Evolutionary conservation across 176 grass and related monocot species (phyloP).

Genomic region (Carex cristatella): DNA sequence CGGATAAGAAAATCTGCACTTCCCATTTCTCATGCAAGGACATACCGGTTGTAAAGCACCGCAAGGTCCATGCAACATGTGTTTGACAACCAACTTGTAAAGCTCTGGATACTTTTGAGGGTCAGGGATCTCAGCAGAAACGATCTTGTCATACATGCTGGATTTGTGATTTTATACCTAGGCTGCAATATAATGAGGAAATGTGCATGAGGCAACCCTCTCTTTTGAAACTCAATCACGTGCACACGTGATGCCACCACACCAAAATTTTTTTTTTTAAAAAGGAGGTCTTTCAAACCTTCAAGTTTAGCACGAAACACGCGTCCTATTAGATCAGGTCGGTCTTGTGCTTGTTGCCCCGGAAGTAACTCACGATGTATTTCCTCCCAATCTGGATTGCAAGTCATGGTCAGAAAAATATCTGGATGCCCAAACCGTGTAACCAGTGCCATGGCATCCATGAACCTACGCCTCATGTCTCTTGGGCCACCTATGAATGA

Average conservation of each 20-base stretch:
- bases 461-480: neutral
- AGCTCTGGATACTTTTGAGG: neutral
- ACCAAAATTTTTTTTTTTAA: too few species aligned
- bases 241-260: too few species aligned
- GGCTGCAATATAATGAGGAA: constrained; percentile 1
- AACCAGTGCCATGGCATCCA: neutral
- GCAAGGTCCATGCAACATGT: constrained; percentile 31
- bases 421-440: neutral
- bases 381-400: neutral
- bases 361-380: neutral
- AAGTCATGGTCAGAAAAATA: neutral
- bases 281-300: neutral
- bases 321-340: too few species aligned
- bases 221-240: too few species aligned
- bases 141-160: neutral
- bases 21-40: constrained; percentile 9
- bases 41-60: neutral
- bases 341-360: neutral
- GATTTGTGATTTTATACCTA: neutral
- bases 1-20: neutral
- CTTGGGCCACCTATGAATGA: neutral
- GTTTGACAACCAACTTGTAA: neutral
- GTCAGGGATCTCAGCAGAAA: constrained; percentile 22
- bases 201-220: neutral
- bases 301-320: too few species aligned